Base-by-base conservation (phyloP, 768 basidiomycete genomes). In the Leccinum fibrillosum region DNA sequence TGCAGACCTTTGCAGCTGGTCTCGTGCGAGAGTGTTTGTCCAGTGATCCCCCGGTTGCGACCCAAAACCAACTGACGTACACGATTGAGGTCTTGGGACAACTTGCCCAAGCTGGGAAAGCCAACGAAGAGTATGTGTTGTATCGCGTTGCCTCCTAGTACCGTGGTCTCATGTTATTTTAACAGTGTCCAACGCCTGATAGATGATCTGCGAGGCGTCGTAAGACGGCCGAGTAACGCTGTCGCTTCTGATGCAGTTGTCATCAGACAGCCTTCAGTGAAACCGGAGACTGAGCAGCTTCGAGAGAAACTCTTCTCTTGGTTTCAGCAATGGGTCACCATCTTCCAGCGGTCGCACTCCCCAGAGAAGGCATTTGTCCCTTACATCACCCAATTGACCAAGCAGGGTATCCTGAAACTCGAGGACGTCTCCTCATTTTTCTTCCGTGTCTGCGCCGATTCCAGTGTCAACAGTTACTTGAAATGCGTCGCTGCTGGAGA, bases 371-470 rank as follows among this genome's bases (percentile, higher is more conserved):
- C 86, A 48, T 99, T 99, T 67, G 89, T 98, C 61, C 87, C 90
- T 5, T 98, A 94, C 76, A 96, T 98, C 74, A 95, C 92, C n/a
- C 90, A 94, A 68, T 80, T 99, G 55, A 95, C 93, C 48, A 95
- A 95, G 73, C 93, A 98, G 76, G 95, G 94, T 52, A 95, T 99
- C 59, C 77, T 99, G 65, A 95, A 94, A 68, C 89, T 92, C 32
- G 97, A 99, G 69, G 95, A 99, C 61, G 82, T 93, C 9, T 98
- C 97, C 5, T 94, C 93, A 4, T 92, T 98, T 69, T 99, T 99
- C 81, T 99, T 98, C 85, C 86, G 97, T 10, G 95, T 98, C 42
- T 98, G 95, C 69, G 90, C 94, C 57, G 95, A 98, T 73, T 87
- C 93, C 34, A 92, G 94, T 62, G 89, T 98, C 70, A 91, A 86